Evolutionary conservation across 2,329 filamentous ascomycete genomes (phyloP).

Genomic region (Sclerotiophoma versabilis): DNA sequence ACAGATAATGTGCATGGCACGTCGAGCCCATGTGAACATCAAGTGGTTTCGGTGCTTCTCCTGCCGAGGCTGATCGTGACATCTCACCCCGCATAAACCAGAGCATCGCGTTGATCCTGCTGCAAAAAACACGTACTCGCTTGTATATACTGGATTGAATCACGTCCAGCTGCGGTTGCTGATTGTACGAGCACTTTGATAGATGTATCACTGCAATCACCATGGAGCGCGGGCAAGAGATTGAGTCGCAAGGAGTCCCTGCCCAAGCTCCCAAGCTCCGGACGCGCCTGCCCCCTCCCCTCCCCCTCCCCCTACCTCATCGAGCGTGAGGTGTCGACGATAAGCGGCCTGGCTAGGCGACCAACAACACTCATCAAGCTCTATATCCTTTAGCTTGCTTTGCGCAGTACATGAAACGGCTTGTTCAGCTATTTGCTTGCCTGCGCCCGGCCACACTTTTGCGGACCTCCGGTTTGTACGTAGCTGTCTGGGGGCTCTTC

Average conservation of each 20-base stretch:
- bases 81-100: neutral
- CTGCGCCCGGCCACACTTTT: constrained; percentile 1
- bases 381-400: neutral
- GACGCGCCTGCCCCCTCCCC: constrained; percentile 7
- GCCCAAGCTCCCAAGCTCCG: constrained; percentile 6
- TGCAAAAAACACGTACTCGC: too few relatives aligned
- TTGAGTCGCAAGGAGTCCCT: constrained; percentile 1
- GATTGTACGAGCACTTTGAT: neutral
- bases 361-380: neutral
- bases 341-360: neutral
- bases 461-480: constrained; percentile 16
- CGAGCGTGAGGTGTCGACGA: neutral
- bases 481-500: neutral
- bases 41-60: constrained; percentile 9
- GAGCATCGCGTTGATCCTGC: too few relatives aligned
- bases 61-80: constrained; percentile 14
- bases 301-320: neutral
- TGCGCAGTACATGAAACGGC: constrained; percentile 4
- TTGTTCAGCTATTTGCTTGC: constrained; percentile 5
- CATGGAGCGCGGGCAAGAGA: neutral
- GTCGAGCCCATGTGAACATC: constrained; percentile 3
- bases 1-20: constrained; percentile 3
- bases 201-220: neutral
- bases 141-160: too few relatives aligned
- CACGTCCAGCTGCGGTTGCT: too few relatives aligned